Conservation (phyloP, 495 filamentous ascomycete genomes). For the Penicilliopsis zonata region DNA sequence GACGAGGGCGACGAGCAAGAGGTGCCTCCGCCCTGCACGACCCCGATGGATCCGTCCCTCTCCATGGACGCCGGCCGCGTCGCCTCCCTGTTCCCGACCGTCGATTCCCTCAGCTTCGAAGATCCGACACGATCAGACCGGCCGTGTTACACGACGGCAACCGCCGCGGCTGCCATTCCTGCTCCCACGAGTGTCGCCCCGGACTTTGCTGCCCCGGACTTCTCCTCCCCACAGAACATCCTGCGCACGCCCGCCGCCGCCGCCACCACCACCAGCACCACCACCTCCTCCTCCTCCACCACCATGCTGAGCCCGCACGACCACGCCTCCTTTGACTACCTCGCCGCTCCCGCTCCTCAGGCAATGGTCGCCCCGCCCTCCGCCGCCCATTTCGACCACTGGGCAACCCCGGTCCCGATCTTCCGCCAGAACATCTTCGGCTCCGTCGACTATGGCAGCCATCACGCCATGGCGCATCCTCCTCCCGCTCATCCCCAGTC, state of each 20-base stretch:
- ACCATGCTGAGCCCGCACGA: too few species aligned
- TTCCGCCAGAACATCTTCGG: constrained; percentile 31
- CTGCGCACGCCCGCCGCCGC: constrained; percentile 19
- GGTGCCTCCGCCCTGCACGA: constrained; percentile 15
- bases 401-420: constrained; percentile 19
- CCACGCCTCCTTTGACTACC: constrained; percentile 13
- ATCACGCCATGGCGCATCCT: too few species aligned
- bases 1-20: constrained; percentile 16
- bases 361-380: constrained; percentile 13
- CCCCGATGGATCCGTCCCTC: constrained; percentile 7
- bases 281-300: too few species aligned
- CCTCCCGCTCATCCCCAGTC: too few species aligned
- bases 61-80: too few species aligned
- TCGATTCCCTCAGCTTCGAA: constrained; percentile 23
- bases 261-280: constrained; percentile 17
- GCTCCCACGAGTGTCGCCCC: too few species aligned
- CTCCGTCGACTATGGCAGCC: constrained; percentile 22
- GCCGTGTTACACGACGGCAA: constrained; percentile 17
- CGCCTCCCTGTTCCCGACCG: constrained; percentile 19
- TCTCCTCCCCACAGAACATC: constrained; percentile 21
- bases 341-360: constrained; percentile 9
- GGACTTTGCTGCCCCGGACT: constrained; percentile 20
- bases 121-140: constrained; percentile 18
- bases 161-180: too few species aligned
- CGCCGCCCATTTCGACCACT: constrained; percentile 19